A percentile compares a stretch with the other conserved stretches of the same genome.
These are phyloP conservation scores for Pleurotus citrinopileatus DNA, from an alignment of 768 basidiomycete species.

Conservation along the genomic window DNA sequence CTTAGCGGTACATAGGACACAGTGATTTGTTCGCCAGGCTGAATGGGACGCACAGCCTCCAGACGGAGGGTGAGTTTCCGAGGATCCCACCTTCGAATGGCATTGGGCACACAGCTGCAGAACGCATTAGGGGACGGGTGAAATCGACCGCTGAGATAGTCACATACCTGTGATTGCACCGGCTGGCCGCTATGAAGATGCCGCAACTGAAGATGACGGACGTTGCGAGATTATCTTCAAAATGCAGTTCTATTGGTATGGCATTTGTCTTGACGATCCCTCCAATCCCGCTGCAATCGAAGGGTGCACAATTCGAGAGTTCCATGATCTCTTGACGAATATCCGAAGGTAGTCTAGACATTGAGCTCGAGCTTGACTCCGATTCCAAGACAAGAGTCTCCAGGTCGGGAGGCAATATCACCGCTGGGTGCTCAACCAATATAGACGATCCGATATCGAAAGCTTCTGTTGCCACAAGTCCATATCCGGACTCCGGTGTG, in stretches of 20 bases:
- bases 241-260: constrained; percentile 27
- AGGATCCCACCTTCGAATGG: constrained; percentile 34
- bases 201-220: constrained; percentile 30
- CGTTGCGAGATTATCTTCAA: constrained; percentile 19
- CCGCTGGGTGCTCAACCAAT: neutral
- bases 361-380: neutral
- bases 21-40: constrained; percentile 33
- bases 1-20: constrained; percentile 29
- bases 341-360: neutral
- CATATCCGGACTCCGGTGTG: neutral
- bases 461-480: neutral
- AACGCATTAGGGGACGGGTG: neutral
- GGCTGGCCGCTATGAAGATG: constrained; percentile 32
- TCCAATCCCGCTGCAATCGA: constrained; percentile 17
- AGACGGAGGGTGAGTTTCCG: constrained; percentile 28
- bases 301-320: constrained; percentile 19
- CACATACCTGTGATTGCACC: constrained; percentile 39
- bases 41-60: constrained; percentile 31
- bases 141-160: neutral
- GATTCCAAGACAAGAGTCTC: neutral
- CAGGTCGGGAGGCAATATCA: neutral
- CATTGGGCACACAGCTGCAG: constrained; percentile 38
- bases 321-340: constrained; percentile 24
- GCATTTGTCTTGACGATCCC: constrained; percentile 30
- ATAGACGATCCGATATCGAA: neutral